phyloP scores from a whole-genome alignment of 331 rosid genomes.

The Acacia pycnantha region DNA sequence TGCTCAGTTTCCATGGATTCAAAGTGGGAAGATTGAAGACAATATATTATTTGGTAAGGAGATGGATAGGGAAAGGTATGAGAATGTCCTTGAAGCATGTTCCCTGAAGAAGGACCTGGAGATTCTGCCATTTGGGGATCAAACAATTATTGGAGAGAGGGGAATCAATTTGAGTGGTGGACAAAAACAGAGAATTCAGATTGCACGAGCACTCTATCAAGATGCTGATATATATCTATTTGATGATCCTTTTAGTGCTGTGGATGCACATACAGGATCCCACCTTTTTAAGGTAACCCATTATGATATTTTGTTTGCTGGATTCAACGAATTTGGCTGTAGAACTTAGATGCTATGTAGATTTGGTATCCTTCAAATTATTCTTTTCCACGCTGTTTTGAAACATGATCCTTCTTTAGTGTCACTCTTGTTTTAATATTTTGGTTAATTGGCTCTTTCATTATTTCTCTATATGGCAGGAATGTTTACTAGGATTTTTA shows the following conservation, averaged over 20 bases:
- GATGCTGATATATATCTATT: conserved; percentile 82
- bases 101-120: conserved; percentile 75
- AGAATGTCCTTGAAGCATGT: conserved; percentile 72
- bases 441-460: not conserved
- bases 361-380: not conserved
- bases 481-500: conserved; percentile 70
- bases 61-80: conserved; percentile 74
- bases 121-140: conserved; percentile 77
- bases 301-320: conserved; percentile 5
- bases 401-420: not conserved
- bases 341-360: not conserved
- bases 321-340: not conserved
- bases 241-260: conserved; percentile 95
- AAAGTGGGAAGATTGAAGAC: conserved; percentile 83
- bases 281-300: conserved; percentile 84
- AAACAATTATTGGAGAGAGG: conserved; percentile 79
- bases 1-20: conserved; percentile 92
- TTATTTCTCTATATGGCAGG: conserved; percentile 45
- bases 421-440: not conserved
- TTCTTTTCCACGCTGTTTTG: not conserved
- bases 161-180: conserved; percentile 96
- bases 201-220: conserved; percentile 84
- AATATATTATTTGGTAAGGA: conserved; percentile 74
- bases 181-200: conserved; percentile 85
- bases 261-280: conserved; percentile 95